Base-by-base conservation (phyloP, 768 basidiomycete species). In the Chalciporus piperatus region DNA sequence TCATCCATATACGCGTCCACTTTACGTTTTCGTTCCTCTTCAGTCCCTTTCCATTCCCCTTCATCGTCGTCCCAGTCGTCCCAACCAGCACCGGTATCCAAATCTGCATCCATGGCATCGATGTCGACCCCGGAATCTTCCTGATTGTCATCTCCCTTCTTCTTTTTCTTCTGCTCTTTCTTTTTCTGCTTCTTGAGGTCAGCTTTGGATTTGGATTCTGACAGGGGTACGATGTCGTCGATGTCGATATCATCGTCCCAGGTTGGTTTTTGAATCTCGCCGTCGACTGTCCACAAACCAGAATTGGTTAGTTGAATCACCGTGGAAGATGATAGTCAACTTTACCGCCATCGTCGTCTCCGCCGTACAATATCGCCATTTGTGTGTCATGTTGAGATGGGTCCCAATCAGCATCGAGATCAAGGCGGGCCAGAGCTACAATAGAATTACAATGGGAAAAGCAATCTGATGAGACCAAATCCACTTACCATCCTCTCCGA, bases 221-320 rank as follows among this genome's bases (percentile, higher is more conserved):
- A 63, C 49, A 55, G 70, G 39, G 58, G 68, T 4, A 66, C 63
- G 32, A 92, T 82, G 63, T 89, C 83, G n/a, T 74, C 78, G 41
- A 94, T 80, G 56, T 92, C 83, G 50, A 95, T 82, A 60, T 97
- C 93, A 55, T 97, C 90, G 38, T 90, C 87, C 96, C 96, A 99
- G 0, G 73, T 70, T 3, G 97, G 97, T 70, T 96, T 96, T 56
- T 81, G 79, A 44, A 71, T 70, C 33, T 72, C 77, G 9, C 55
- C 66, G 27, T 57, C 66, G 48, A 13, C 63, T 64, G 25, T 25
- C 33, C 7, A 9, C 22, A n/a, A 10, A 25, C 54, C 17, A 56
- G 17, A 19, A 12, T 28, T 28, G n/a, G 6, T 33, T 14, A 22
- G 44, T 45, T 17, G 19, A 3, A 13, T 16, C 16, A 6, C 16